phyloP scores from a whole-genome alignment of 805 yeast species.

The Ogataea neopini region DNA sequence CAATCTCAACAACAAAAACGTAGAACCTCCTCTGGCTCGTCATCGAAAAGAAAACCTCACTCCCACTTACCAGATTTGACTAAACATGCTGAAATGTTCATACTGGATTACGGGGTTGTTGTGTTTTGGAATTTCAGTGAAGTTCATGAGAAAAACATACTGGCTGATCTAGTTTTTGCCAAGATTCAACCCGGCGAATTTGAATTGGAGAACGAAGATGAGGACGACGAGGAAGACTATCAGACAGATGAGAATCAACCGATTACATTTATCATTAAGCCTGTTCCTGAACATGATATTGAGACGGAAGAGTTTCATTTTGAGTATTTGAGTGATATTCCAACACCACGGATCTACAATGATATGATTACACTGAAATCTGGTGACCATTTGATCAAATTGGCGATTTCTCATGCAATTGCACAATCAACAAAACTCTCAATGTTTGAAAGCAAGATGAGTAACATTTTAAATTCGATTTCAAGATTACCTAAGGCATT shows the following conservation, averaged over 20 bases:
- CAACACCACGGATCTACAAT: slow-evolving; percentile 73
- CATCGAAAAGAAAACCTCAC: slow-evolving; percentile 15
- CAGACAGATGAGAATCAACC: slow-evolving; percentile 8
- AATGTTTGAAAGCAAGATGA: slow-evolving; percentile 88
- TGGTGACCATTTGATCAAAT: slow-evolving; percentile 88
- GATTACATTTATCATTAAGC: slow-evolving; percentile 58
- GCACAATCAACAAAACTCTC: slow-evolving; percentile 95
- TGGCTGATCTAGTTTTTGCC: slow-evolving; percentile 88
- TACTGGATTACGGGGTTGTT: slow-evolving; percentile 91
- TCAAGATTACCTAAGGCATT: slow-evolving; percentile 86
- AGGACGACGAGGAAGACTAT: slow-evolving; percentile 26
- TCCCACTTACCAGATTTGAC: slow-evolving; percentile 44
- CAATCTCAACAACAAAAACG: slow-evolving; percentile 6
- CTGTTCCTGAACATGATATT: slow-evolving; percentile 83
- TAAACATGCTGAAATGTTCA: slow-evolving; percentile 83
- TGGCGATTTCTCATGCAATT: slow-evolving; percentile 93
- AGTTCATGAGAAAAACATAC: slow-evolving; percentile 85
- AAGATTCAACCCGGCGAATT: slow-evolving; percentile 42
- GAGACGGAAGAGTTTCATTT: slow-evolving; percentile 89
- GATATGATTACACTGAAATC: slow-evolving; percentile 90
- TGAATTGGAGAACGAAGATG: slow-evolving; percentile 42
- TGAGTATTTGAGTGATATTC: slow-evolving; percentile 53
- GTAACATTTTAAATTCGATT: slow-evolving; percentile 76
- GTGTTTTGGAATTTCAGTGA: slow-evolving; percentile 97
- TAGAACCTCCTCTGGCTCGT: slow-evolving; percentile 17